Evolutionary conservation across 2,329 filamentous ascomycete genomes (phyloP).

Genomic region (Colletotrichum euphorbiae): DNA sequence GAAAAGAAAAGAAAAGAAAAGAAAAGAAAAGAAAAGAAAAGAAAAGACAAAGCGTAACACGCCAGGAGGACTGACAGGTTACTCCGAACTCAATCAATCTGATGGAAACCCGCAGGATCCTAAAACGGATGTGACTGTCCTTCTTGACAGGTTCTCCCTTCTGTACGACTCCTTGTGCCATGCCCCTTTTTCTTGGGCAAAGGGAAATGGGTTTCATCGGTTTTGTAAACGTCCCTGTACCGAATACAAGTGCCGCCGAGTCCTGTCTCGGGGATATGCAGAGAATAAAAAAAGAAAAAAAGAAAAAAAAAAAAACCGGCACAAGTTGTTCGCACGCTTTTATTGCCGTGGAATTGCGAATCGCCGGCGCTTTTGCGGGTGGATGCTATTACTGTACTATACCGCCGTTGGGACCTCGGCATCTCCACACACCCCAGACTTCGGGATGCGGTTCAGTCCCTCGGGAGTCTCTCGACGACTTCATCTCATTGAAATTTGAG

Average conservation of each 20-base stretch:
- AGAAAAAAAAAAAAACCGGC: no score
- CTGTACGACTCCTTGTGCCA: no score
- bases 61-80: slow-evolving; percentile 4
- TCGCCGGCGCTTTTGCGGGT: not conserved
- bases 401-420: slow-evolving; percentile 33
- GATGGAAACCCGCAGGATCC: not conserved
- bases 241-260: slow-evolving; percentile 14
- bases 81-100: not conserved
- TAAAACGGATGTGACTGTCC: not conserved
- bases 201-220: not conserved
- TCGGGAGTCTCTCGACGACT: not conserved
- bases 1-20: not conserved
- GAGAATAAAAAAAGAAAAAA: not conserved
- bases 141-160: not conserved
- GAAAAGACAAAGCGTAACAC: not conserved
- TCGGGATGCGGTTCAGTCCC: not conserved
- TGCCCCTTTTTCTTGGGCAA: no score
- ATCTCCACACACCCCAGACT: slow-evolving; percentile 18
- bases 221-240: slow-evolving; percentile 37
- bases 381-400: no score
- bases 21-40: not conserved
- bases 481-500: not conserved
- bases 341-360: not conserved
- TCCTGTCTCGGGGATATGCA: slow-evolving; percentile 13
- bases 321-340: not conserved